These are phyloP conservation scores for Aspergillus leporis DNA, from an alignment of 495 filamentous ascomycete species.

Conservation along the genomic window DNA sequence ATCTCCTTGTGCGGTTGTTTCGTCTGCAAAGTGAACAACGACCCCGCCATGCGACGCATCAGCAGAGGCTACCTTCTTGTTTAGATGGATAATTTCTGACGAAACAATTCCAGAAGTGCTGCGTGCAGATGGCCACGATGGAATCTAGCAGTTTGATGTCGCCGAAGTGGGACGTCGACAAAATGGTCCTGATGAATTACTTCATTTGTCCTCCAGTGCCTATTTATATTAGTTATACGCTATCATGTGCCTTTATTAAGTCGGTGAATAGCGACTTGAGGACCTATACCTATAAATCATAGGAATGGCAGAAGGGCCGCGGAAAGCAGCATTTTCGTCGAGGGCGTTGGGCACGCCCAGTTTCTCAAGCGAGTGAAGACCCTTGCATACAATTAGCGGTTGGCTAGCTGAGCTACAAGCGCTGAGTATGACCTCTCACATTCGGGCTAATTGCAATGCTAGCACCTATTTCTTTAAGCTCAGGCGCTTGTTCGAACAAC, in stretches of 20 bases:
- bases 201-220: conserved; percentile 47
- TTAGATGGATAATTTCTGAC: conserved; percentile 27
- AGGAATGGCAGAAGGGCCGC: conserved; percentile 41
- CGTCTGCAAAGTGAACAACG: conserved; percentile 31
- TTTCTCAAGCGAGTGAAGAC: conserved; percentile 48
- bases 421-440: conserved; percentile 23
- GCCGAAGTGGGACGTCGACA: conserved; percentile 35
- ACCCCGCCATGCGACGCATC: conserved; percentile 22
- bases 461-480: conserved; percentile 49
- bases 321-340: conserved; percentile 39
- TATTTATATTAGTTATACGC: conserved; percentile 2
- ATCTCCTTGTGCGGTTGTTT: conserved; percentile 27
- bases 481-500: conserved; percentile 46
- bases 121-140: conserved; percentile 49
- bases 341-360: conserved; percentile 44
- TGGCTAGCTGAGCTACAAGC: background rate
- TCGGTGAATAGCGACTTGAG: background rate
- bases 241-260: background rate
- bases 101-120: conserved; percentile 41
- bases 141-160: conserved; percentile 48
- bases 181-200: conserved; percentile 42
- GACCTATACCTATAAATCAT: conserved; percentile 30
- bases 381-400: conserved; percentile 20
- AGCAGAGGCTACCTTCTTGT: conserved; percentile 21
- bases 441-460: conserved; percentile 53